Evolutionary conservation across 177 flowering plant genomes (phyloP).

Genomic region (Vitis hybrid): DNA sequence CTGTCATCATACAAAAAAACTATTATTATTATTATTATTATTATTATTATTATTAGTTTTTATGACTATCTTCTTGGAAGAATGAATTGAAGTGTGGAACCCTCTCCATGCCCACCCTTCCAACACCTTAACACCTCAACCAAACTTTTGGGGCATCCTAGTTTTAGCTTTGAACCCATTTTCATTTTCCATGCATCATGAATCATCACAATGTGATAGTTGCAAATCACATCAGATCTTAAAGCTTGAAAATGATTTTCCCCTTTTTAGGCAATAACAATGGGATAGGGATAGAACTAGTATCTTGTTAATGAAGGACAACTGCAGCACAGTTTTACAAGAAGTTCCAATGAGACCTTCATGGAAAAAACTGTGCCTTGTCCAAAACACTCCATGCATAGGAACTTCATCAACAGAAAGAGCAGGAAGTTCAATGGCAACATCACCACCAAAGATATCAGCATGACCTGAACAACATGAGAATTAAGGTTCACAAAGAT

Average conservation of each 20-base stretch:
- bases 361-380: not conserved
- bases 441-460: not conserved
- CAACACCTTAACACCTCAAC: too few relatives aligned
- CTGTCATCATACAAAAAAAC: too few relatives aligned
- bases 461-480: not conserved
- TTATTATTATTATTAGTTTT: too few relatives aligned
- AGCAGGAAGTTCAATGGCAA: not conserved
- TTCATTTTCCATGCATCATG: not conserved
- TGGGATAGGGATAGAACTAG: not conserved
- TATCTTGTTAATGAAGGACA: not conserved
- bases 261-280: not conserved
- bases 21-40: too few relatives aligned
- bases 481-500: conserved; percentile 2
- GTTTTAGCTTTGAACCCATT: not conserved
- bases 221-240: not conserved
- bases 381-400: not conserved
- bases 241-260: not conserved
- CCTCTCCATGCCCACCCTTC: too few relatives aligned
- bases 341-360: not conserved
- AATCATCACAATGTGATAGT: not conserved
- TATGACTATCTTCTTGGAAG: too few relatives aligned
- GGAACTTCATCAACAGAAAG: conserved; percentile 3
- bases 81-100: too few relatives aligned
- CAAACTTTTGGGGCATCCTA: too few relatives aligned
- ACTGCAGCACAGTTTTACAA: conserved; percentile 1